These are phyloP conservation scores for Aquilaria yunnanensis DNA, from an alignment of 345 rosid species.

Conservation along the genomic window DNA sequence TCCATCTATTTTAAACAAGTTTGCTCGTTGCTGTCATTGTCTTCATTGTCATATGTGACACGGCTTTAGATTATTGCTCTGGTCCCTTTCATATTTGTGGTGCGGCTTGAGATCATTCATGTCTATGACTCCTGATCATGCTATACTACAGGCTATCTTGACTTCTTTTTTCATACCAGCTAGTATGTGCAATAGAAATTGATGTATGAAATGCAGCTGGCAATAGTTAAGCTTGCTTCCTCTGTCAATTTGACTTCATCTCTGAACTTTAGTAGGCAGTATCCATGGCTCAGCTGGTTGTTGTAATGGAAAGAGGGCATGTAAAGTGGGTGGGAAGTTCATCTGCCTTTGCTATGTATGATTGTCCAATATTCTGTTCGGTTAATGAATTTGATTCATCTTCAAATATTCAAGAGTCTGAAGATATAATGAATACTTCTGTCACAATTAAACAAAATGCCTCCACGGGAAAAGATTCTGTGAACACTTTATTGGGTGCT, in stretches of 20 bases:
- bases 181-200: too few species aligned
- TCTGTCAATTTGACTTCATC: conserved; percentile 1
- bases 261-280: conserved; percentile 55
- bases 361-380: conserved; percentile 34
- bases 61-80: too few species aligned
- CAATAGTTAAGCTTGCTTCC: background rate
- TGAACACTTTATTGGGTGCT: conserved; percentile 28
- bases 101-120: too few species aligned
- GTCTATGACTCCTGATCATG: too few species aligned
- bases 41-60: too few species aligned
- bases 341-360: conserved; percentile 43
- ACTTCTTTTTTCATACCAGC: too few species aligned
- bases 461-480: conserved; percentile 21
- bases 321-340: conserved; percentile 75
- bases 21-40: too few species aligned
- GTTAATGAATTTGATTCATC: conserved; percentile 42
- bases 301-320: conserved; percentile 76
- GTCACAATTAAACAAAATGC: conserved; percentile 19
- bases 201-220: too few species aligned
- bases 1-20: too few species aligned
- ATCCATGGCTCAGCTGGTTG: conserved; percentile 64
- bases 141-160: too few species aligned
- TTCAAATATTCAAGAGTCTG: conserved; percentile 19
- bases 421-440: conserved; percentile 17
- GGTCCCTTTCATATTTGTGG: too few species aligned